Percentiles rank a stretch among this genome's conserved stretches.
Conservation (phyloP, 2,329 filamentous ascomycete genomes). For the Verticillium longisporum region DNA sequence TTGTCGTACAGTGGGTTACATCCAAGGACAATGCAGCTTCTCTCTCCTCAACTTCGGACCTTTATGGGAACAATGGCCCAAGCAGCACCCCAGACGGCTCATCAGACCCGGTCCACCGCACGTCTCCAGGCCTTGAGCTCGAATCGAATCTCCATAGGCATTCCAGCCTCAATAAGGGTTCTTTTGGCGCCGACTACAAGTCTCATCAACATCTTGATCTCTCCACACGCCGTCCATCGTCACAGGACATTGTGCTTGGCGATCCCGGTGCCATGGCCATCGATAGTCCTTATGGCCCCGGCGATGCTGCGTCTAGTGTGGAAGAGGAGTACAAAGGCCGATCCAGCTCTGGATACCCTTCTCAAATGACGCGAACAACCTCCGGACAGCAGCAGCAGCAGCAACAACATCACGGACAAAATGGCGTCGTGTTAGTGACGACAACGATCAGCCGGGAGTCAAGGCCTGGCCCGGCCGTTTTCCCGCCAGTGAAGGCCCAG, state of each 20-base stretch:
- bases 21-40: constrained; percentile 34
- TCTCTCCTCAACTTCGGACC: constrained; percentile 6
- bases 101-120: constrained; percentile 3
- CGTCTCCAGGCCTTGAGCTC: constrained; percentile 1
- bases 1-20: constrained; percentile 57
- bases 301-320: neutral
- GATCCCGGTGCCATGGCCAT: constrained; percentile 15
- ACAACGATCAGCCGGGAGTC: constrained; percentile 29
- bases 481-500: constrained; percentile 3
- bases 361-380: neutral
- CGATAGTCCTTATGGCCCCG: constrained; percentile 2
- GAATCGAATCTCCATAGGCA: neutral
- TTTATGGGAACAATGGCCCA: neutral
- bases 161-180: neutral
- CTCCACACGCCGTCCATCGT: constrained; percentile 10
- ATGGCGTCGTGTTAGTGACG: constrained; percentile 23
- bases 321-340: neutral
- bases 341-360: neutral
- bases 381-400: neutral
- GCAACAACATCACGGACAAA: neutral
- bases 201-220: neutral
- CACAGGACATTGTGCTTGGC: constrained; percentile 16
- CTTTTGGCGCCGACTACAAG: constrained; percentile 1
- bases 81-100: constrained; percentile 9
- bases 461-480: constrained; percentile 11